Percentiles rank a stretch among this genome's conserved stretches.
These are phyloP conservation scores for Penicillium samsonianum DNA, from an alignment of 495 filamentous ascomycete species.

Conservation along the genomic window DNA sequence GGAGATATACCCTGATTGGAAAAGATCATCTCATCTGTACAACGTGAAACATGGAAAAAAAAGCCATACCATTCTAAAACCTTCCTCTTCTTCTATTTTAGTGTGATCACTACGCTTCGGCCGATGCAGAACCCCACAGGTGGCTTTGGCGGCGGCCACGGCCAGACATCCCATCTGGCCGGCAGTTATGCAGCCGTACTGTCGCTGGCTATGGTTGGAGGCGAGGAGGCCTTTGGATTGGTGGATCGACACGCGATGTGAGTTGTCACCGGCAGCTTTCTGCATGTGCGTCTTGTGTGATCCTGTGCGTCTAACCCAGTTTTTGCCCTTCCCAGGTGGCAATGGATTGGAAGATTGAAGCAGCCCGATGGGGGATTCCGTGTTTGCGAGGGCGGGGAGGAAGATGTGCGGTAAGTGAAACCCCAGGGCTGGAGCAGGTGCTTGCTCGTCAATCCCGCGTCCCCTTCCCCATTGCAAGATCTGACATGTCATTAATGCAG, in stretches of 20 bases:
- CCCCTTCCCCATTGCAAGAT: constrained; percentile 15
- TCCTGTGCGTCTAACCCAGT: constrained; percentile 26
- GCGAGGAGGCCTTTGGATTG: constrained; percentile 66
- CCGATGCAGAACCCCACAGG: constrained; percentile 80
- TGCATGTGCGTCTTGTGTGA: constrained; percentile 12
- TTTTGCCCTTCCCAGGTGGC: constrained; percentile 57
- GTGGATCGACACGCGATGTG: constrained; percentile 79
- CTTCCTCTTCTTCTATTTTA: constrained; percentile 26
- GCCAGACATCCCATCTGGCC: constrained; percentile 84
- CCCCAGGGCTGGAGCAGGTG: neutral
- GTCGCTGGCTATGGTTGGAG: constrained; percentile 73
- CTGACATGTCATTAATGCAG: constrained; percentile 41
- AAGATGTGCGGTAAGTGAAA: constrained; percentile 75
- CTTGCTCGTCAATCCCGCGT: neutral
- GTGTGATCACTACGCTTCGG: constrained; percentile 67
- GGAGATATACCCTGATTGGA: neutral
- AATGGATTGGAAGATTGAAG: constrained; percentile 82
- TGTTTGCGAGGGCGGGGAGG: constrained; percentile 78
- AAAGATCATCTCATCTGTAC: constrained; percentile 1
- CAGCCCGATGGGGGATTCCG: constrained; percentile 80
- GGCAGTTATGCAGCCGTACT: constrained; percentile 84
- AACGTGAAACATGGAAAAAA: neutral
- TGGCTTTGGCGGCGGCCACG: constrained; percentile 92
- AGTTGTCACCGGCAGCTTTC: constrained; percentile 27
- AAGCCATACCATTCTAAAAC: constrained; percentile 11